Percentiles rank a stretch among this genome's conserved stretches.
These are phyloP conservation scores for Mycena galericulata DNA, from an alignment of 768 basidiomycete species.

Conservation along the genomic window DNA sequence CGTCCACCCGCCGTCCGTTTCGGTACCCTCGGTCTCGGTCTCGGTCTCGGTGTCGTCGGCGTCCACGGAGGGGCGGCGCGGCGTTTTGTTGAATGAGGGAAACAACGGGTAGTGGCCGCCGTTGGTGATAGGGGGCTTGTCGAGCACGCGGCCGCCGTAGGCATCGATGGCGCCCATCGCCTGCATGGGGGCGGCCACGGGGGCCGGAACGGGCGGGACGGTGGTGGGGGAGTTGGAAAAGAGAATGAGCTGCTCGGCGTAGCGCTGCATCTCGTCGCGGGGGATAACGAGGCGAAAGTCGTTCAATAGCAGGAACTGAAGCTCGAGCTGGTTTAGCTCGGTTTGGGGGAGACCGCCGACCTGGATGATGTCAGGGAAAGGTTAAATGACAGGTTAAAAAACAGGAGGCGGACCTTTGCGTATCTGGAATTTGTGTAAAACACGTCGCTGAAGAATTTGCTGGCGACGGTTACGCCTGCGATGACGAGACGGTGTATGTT, in stretches of 20 bases:
- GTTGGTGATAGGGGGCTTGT: constrained; percentile 37
- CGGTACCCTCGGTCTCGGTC: constrained; percentile 51
- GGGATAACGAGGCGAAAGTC: constrained; percentile 93
- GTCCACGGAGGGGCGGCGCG: constrained; percentile 33
- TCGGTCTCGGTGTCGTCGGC: constrained; percentile 41
- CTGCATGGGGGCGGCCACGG: constrained; percentile 52
- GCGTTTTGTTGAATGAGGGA: constrained; percentile 22
- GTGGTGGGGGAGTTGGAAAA: constrained; percentile 62
- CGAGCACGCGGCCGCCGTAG: constrained; percentile 55
- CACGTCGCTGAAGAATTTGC: constrained; percentile 98
- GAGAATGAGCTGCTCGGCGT: constrained; percentile 89
- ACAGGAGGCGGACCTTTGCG: constrained; percentile 82
- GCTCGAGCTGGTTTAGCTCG: constrained; percentile 95
- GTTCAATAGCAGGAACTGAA: constrained; percentile 96
- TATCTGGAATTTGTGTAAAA: constrained; percentile 99
- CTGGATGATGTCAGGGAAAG: constrained; percentile 52
- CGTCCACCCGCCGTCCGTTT: constrained; percentile 66
- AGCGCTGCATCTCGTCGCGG: constrained; percentile 92
- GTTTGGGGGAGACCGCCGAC: constrained; percentile 95
- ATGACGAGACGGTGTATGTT: constrained; percentile 98
- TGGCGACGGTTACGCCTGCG: constrained; percentile 98
- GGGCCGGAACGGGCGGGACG: constrained; percentile 37
- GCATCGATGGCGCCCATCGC: constrained; percentile 69
- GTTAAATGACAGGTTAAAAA: constrained; percentile 10
- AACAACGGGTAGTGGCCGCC: constrained; percentile 33